phyloP scores from a whole-genome alignment of 1,284 basidiomycete genomes.

The Ceratobasidium sp. region DNA sequence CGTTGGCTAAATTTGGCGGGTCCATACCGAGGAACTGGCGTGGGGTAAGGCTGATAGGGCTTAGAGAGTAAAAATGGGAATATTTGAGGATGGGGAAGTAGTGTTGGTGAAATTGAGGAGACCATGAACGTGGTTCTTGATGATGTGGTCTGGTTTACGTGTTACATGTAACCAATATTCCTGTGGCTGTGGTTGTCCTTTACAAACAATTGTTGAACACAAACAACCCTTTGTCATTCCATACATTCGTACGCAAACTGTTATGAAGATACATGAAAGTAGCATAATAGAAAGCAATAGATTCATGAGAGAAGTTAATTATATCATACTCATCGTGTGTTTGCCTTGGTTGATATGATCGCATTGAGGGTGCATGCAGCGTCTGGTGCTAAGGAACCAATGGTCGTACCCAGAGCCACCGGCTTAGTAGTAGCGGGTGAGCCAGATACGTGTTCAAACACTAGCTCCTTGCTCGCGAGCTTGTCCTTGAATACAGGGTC shows the following conservation, averaged over 20 bases:
- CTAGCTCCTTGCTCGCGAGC: neutral
- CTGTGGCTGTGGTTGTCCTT: too few species aligned
- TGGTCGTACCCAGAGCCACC: neutral
- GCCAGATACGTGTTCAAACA: neutral
- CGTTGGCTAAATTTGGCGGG: slow-evolving; percentile 63
- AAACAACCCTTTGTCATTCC: too few species aligned
- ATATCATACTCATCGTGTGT: neutral
- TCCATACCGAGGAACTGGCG: slow-evolving; percentile 64
- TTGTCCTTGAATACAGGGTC: neutral
- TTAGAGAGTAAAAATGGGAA: slow-evolving; percentile 76
- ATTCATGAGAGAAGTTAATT: neutral
- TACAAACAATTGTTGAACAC: too few species aligned
- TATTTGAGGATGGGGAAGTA: slow-evolving; percentile 70
- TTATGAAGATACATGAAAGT: too few species aligned
- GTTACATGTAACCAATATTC: neutral
- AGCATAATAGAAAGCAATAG: too few species aligned
- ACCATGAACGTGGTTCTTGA: slow-evolving; percentile 15
- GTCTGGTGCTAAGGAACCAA: neutral
- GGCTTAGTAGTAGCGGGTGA: neutral
- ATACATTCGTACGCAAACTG: too few species aligned
- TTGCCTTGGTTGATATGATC: too few species aligned
- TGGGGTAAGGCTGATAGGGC: slow-evolving; percentile 73
- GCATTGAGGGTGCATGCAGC: neutral
- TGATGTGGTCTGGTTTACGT: neutral
- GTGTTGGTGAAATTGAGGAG: slow-evolving; percentile 64